Percentiles rank a stretch among this genome's conserved stretches.
phyloP scores from a whole-genome alignment of 352 stramenopile species.

The Pythium sp. region DNA sequence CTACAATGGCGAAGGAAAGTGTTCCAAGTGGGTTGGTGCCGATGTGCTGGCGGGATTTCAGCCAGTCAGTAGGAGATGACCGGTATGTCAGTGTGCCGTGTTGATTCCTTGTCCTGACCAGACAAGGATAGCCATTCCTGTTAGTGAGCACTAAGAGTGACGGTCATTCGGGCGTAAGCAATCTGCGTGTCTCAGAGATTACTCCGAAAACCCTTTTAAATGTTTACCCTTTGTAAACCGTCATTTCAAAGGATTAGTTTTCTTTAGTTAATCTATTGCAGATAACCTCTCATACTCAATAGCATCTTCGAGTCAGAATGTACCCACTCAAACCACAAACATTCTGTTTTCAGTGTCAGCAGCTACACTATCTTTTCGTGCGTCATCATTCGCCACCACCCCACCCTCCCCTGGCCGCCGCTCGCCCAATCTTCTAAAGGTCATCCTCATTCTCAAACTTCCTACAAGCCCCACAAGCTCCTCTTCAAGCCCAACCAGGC shows the following conservation, averaged over 20 bases:
- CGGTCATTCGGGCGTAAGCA: background rate
- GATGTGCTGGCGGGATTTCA: no score
- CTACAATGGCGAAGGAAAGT: no score
- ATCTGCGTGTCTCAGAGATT: background rate
- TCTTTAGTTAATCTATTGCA: background rate
- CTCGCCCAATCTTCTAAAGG: no score
- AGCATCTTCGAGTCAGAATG: background rate
- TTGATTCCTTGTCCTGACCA: no score
- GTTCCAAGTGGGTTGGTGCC: no score
- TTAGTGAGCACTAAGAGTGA: background rate
- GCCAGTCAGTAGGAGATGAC: no score
- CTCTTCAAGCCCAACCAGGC: background rate
- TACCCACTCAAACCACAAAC: background rate
- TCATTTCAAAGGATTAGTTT: background rate
- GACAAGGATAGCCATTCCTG: background rate
- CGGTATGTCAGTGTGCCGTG: no score
- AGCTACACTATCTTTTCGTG: background rate
- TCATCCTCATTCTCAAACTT: conserved; percentile 1
- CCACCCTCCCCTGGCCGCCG: no score
- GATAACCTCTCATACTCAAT: background rate
- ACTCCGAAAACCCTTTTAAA: background rate
- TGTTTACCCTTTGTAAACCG: background rate
- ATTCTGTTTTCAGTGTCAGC: background rate
- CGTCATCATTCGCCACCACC: background rate
- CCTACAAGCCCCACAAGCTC: background rate